Evolutionary conservation across 768 basidiomycete genomes (phyloP).

Genomic region (Lactarius quietus): DNA sequence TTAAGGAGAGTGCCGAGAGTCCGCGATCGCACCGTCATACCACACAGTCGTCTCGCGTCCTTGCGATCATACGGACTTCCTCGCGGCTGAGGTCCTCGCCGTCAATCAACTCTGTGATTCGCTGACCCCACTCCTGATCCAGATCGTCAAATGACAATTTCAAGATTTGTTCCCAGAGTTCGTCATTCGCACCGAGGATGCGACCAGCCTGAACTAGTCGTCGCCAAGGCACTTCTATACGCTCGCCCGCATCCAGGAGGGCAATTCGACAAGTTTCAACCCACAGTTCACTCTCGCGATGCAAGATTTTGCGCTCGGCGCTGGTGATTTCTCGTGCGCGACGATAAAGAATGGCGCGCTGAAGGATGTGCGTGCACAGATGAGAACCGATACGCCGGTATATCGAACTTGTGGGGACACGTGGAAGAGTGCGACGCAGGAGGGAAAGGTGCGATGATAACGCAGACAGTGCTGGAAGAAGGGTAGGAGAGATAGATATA

Average conservation of each 20-base stretch:
- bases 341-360: conserved; percentile 78
- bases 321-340: conserved; percentile 57
- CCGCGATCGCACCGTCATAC: conserved; percentile 20
- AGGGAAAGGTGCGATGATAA: conserved; percentile 76
- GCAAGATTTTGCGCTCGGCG: conserved; percentile 57
- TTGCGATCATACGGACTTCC: conserved; percentile 57
- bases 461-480: conserved; percentile 73
- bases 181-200: conserved; percentile 56
- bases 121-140: conserved; percentile 50
- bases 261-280: conserved; percentile 69
- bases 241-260: conserved; percentile 46
- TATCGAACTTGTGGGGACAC: conserved; percentile 50
- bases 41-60: conserved; percentile 40
- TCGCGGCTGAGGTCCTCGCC: conserved; percentile 59
- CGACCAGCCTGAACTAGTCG: conserved; percentile 66
- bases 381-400: conserved; percentile 74
- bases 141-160: conserved; percentile 1
- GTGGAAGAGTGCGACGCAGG: conserved; percentile 62
- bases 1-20: too few relatives aligned
- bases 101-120: conserved; percentile 50
- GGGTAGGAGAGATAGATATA: conserved; percentile 59
- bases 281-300: conserved; percentile 79
- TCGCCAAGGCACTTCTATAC: conserved; percentile 75
- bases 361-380: conserved; percentile 73
- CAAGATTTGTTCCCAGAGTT: conserved; percentile 20